These are phyloP conservation scores for Trichosanthes cucumerina DNA, from an alignment of 306 rosid species.

Conservation along the genomic window DNA sequence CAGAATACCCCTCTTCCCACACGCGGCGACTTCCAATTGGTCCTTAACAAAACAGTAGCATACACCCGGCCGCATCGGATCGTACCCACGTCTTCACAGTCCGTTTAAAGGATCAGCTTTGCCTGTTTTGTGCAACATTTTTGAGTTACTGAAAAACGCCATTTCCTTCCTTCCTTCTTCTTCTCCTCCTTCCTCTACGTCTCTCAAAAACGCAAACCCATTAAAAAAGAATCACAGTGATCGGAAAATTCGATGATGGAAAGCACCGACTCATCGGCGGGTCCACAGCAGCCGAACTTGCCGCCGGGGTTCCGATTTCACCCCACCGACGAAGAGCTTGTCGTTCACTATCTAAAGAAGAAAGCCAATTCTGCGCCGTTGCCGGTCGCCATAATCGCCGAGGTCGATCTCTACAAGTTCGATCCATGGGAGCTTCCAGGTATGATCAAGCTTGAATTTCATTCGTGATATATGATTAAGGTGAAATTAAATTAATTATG, in stretches of 20 bases:
- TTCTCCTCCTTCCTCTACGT: neutral
- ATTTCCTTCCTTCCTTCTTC: neutral
- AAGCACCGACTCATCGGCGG: conserved; percentile 68
- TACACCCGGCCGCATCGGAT: neutral
- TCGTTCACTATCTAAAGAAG: conserved; percentile 70
- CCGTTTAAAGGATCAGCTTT: conserved; percentile 1
- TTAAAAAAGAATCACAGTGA: neutral
- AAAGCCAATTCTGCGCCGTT: conserved; percentile 39
- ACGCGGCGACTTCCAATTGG: neutral
- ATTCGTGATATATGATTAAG: too few relatives aligned
- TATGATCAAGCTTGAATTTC: too few relatives aligned
- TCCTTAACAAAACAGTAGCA: accelerated
- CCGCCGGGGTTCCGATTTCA: conserved; percentile 69
- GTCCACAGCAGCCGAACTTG: conserved; percentile 48
- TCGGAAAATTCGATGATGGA: conserved; percentile 35
- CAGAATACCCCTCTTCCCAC: neutral
- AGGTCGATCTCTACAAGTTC: conserved; percentile 65
- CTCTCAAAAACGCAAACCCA: neutral
- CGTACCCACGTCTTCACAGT: neutral
- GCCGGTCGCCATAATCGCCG: conserved; percentile 55
- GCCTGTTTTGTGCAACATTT: conserved; percentile 1
- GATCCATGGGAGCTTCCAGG: conserved; percentile 80
- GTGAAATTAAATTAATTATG: too few relatives aligned
- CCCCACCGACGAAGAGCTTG: conserved; percentile 68
- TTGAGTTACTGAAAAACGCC: neutral